Evolutionary conservation across 2,329 filamentous ascomycete species (phyloP).

Genomic region (Colletotrichum falcatum): DNA sequence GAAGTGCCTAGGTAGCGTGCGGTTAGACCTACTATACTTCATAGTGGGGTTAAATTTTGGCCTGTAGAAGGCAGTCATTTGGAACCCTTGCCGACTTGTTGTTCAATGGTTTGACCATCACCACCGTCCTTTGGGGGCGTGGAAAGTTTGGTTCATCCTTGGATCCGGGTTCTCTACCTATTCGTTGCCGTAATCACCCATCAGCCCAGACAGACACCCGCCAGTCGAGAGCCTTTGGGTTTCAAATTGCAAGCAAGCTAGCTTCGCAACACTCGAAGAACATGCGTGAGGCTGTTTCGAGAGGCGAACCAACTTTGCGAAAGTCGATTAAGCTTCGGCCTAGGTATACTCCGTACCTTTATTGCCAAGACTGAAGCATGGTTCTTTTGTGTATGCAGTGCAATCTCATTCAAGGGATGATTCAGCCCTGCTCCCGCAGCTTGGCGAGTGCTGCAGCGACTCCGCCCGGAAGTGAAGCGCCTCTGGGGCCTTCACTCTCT

Average conservation of each 20-base stretch:
- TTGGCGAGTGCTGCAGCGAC: conserved; percentile 72
- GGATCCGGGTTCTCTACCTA: background rate
- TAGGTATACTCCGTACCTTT: too few relatives aligned
- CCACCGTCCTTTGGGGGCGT: background rate
- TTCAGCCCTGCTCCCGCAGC: conserved; percentile 60
- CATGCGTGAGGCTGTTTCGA: background rate
- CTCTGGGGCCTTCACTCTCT: conserved; percentile 43
- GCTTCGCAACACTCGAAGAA: background rate
- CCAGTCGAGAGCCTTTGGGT: conserved; percentile 17
- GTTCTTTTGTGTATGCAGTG: background rate
- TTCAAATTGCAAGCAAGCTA: background rate
- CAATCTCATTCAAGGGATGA: background rate
- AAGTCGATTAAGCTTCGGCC: conserved; percentile 22
- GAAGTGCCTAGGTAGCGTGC: too few relatives aligned
- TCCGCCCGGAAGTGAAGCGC: conserved; percentile 65
- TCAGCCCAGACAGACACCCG: background rate
- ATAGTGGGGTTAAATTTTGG: too few relatives aligned
- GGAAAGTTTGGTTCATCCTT: conserved; percentile 2
- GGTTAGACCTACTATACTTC: too few relatives aligned
- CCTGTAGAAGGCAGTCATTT: background rate
- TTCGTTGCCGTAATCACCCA: conserved; percentile 1
- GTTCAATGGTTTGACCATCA: background rate
- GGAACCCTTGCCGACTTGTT: background rate
- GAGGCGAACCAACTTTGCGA: background rate
- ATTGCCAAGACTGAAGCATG: conserved; percentile 8